phyloP scores from a whole-genome alignment of 2,329 filamentous ascomycete species.

The Dothideomycetidae sp. region DNA sequence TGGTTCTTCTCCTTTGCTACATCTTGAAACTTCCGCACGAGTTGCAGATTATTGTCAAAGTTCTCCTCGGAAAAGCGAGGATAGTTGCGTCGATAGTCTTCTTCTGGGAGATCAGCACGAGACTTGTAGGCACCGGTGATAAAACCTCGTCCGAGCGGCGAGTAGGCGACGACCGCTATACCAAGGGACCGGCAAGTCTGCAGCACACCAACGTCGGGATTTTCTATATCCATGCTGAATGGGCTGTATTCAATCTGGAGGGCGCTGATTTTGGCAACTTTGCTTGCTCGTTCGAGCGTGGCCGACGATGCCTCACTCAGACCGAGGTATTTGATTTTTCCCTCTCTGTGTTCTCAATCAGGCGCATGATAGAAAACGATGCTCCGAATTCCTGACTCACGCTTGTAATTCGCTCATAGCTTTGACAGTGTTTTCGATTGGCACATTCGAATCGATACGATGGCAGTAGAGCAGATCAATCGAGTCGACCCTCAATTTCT shows the following conservation, averaged over 20 bases:
- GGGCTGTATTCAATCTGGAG: conserved; percentile 44
- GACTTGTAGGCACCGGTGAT: conserved; percentile 38
- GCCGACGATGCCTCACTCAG: conserved; percentile 35
- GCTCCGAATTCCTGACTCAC: no score
- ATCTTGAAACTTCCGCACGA: conserved; percentile 37
- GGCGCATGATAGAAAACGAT: no score
- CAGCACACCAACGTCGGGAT: conserved; percentile 33
- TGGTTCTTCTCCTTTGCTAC: conserved; percentile 41
- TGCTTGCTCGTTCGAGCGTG: conserved; percentile 36
- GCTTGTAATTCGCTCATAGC: conserved; percentile 32
- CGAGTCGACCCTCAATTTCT: conserved; percentile 24
- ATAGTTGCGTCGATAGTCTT: conserved; percentile 33
- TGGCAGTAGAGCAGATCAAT: conserved; percentile 34
- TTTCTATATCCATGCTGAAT: conserved; percentile 46
- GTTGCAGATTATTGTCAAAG: conserved; percentile 40
- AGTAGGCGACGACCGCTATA: conserved; percentile 42
- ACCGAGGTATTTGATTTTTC: conserved; percentile 41
- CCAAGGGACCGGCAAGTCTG: conserved; percentile 45
- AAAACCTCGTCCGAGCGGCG: conserved; percentile 45
- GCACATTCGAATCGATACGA: conserved; percentile 29
- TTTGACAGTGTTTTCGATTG: conserved; percentile 31
- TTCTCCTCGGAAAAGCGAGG: conserved; percentile 41
- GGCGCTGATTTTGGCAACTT: conserved; percentile 35
- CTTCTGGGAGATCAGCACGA: conserved; percentile 33
- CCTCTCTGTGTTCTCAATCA: no score